Base-by-base conservation (phyloP, 1,139 yeast genomes). In the Pichia sp. region DNA sequence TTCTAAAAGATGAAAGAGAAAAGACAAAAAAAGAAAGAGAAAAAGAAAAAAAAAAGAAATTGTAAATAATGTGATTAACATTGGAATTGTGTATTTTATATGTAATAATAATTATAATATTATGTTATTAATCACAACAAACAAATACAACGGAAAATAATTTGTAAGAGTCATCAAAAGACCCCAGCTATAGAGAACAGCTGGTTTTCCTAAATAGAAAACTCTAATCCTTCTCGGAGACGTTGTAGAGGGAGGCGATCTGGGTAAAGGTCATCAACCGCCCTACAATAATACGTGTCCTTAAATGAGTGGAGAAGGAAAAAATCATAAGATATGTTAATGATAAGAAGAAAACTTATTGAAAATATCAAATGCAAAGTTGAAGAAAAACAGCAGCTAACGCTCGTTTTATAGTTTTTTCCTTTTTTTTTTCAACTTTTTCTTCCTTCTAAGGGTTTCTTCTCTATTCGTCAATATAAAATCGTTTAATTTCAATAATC, bases 271-370 rank as follows among this genome's bases (percentile, higher is more conserved):
- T 32, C 62, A 58, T 58, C 55, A 54, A 56, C 57, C 63, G 53
- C 65, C 64, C 65, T 60, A 61, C 65, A 61, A 61, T 61, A 61
- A 60, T 61, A 60, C 61, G 55, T 49, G 52, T 58, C 56, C 64
- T 48, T 30, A 50, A 60, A 60, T 60, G 62, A 59, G 63, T 60
- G 43, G 53, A 51, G 55, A 54, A 60, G 49, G 59, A 46, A 51
- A 49, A 41, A 30, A 27, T 32, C 9, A 31, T 33, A 34, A 27
- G 28, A 36, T 25, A 40, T 29, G 20, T 16, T n/a, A 26, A 29
- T 34, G 23, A 39, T 23, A 4, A 10, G 40, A 9, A 28, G 4
- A 20, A 32, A 22, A 11, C 23, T 23, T 11, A 4, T 12, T 8
- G 6, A 33, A n/a, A 29, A 30, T 34, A 33, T 6, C n/a, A 27